These are phyloP conservation scores for Linnemannia elongata DNA, from an alignment of 192 early-diverging fungal genomes.

Conservation along the genomic window DNA sequence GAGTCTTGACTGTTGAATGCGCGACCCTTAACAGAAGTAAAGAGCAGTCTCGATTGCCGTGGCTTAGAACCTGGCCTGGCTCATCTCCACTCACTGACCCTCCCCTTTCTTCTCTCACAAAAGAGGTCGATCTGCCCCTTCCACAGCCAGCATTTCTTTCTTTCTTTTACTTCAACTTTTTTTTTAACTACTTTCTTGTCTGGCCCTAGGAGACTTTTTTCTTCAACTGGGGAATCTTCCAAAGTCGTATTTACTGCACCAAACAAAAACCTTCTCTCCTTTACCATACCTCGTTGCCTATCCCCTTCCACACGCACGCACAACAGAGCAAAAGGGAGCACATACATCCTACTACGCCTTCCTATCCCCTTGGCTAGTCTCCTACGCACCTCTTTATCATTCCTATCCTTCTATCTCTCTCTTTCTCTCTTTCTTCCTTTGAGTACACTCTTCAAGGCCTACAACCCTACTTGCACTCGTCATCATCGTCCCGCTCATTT, in stretches of 20 bases:
- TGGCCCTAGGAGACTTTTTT: not conserved
- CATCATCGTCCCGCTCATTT: not conserved
- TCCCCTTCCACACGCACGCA: not conserved
- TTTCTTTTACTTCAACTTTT: not conserved
- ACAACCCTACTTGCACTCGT: not conserved
- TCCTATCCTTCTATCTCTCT: not conserved
- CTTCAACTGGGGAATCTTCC: not conserved
- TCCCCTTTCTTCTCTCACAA: not conserved
- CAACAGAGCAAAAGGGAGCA: not conserved
- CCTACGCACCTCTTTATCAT: not conserved
- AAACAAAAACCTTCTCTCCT: not conserved
- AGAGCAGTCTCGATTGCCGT: too few relatives aligned
- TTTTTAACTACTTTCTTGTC: not conserved
- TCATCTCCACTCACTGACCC: not conserved
- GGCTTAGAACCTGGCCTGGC: too few relatives aligned
- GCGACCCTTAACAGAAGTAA: too few relatives aligned
- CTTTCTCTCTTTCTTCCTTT: not conserved
- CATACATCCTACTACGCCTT: constrained; percentile 1
- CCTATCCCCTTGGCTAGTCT: not conserved
- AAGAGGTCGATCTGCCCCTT: not conserved
- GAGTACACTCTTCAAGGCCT: too few relatives aligned
- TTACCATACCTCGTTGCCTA: not conserved
- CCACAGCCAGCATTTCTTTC: not conserved
- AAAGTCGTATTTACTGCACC: not conserved
- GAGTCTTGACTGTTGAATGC: too few relatives aligned